Base-by-base conservation (phyloP, 2,329 filamentous ascomycete species). In the Paramyrothecium roridum region DNA sequence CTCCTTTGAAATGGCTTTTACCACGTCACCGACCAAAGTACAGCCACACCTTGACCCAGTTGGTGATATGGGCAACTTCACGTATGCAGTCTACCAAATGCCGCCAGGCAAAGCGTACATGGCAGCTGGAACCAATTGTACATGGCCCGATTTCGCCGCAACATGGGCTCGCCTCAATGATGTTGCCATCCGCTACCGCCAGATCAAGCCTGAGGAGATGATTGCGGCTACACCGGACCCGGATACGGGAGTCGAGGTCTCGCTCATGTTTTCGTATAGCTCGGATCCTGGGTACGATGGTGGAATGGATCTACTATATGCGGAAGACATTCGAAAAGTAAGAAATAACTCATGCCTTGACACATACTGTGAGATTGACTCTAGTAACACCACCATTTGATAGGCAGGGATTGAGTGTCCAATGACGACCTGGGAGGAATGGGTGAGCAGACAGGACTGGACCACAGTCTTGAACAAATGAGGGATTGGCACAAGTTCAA, bases 241-340 rank as follows among this genome's bases (percentile, higher is more conserved):
- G 2, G 76, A 78, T 2, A 69, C 70, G 2, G 78, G 77, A 0
- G 63, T 71, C 0, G 79, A 82, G 57, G 66, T 76, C 0, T 71
- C 71, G 3, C 62, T 73, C 55, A 81, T 82, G 79, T 80, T 75
- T 48, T 58, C 64, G 2, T 82, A 81, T 56, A 71, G 69, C 12
- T 75, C 72, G 0, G 69, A 79, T 37, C 77, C 78, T 0, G 79
- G 79, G 0, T 81, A 81, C 54, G 77, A 78, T 56, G 79, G 79
- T 1, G 76, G 67, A 1, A 76, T 74, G 67, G 61, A 69, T 0
- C 54, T 80, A 17, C 54, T 80, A 53, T 76, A 59, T 47, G 77
- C 76, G 0, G 67, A 72, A 52, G 76, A 81, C 59, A 62, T 81
- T 37, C 64, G 62, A 52, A 70, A 75, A 65, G 78, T 79, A 58